phyloP scores from a whole-genome alignment of 2,329 filamentous ascomycete genomes.

The Apiospora aurea region DNA sequence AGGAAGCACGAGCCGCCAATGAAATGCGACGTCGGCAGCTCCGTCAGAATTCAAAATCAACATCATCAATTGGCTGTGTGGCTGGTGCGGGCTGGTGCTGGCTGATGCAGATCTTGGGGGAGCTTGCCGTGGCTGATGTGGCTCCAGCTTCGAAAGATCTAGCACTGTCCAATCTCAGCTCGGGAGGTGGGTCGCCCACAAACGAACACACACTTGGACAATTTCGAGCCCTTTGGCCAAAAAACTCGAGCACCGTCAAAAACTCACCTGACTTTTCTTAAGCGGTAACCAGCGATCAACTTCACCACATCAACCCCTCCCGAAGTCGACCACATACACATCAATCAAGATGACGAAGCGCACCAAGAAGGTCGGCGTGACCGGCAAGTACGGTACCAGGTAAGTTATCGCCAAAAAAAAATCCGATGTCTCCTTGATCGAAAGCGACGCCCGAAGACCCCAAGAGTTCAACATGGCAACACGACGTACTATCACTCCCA shows the following conservation, averaged over 20 bases:
- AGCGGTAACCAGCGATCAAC: constrained; percentile 21
- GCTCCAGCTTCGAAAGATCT: neutral
- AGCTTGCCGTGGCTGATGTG: constrained; percentile 4
- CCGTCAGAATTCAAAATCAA: constrained; percentile 15
- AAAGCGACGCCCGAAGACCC: constrained; percentile 17
- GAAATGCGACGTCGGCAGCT: neutral
- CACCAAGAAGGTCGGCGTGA: constrained; percentile 98
- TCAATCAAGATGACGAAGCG: constrained; percentile 46
- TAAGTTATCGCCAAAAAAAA: constrained; percentile 55
- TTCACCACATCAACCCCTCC: constrained; percentile 30
- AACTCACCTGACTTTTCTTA: constrained; percentile 19
- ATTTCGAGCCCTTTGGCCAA: constrained; percentile 20
- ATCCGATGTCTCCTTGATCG: neutral
- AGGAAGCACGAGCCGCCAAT: neutral
- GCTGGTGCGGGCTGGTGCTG: neutral
- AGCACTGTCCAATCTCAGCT: constrained; percentile 10
- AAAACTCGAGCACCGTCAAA: constrained; percentile 22
- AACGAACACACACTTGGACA: constrained; percentile 21
- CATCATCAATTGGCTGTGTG: constrained; percentile 7
- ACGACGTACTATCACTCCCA: neutral
- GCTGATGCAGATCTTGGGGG: neutral
- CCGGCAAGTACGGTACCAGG: constrained; percentile 98
- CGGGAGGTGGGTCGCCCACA: constrained; percentile 18
- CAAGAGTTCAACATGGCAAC: constrained; percentile 17
- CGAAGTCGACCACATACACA: constrained; percentile 30